These are phyloP conservation scores for Solanum habrochaites DNA, from an alignment of 257 asterid genomes.

Conservation along the genomic window DNA sequence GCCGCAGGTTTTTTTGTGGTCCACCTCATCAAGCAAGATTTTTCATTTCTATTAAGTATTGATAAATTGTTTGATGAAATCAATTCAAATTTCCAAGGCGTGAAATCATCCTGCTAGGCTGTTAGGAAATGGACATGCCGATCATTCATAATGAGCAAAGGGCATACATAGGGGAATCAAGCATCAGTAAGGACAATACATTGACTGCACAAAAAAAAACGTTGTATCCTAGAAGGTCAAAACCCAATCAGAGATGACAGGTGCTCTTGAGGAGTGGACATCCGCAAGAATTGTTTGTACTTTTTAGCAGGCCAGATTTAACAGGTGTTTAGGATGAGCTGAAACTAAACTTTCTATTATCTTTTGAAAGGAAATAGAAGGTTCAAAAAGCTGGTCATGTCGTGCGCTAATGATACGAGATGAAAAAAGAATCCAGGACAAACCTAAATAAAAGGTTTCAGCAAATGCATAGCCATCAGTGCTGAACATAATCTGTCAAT, in stretches of 20 bases:
- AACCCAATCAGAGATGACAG: neutral
- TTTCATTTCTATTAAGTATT: neutral
- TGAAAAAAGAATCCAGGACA: neutral
- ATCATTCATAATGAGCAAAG: neutral
- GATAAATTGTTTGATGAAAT: neutral
- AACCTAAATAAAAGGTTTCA: slow-evolving; percentile 84
- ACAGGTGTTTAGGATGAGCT: neutral
- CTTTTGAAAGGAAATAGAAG: neutral
- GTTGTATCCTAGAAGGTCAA: neutral
- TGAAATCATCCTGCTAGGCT: neutral
- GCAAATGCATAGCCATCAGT: slow-evolving; percentile 80
- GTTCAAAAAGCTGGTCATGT: neutral
- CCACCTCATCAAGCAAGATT: neutral
- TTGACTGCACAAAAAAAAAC: neutral
- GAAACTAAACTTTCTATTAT: neutral
- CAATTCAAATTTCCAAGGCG: neutral
- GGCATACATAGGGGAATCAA: neutral
- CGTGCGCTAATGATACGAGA: neutral
- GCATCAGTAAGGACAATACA: neutral
- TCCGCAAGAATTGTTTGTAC: neutral
- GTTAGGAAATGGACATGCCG: neutral
- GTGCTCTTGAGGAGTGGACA: neutral
- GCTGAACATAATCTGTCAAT: slow-evolving; percentile 92
- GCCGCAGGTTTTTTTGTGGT: neutral
- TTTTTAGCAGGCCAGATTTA: neutral